Conservation (phyloP, 1,139 yeast genomes). For the Saccharomyces uvarum region DNA sequence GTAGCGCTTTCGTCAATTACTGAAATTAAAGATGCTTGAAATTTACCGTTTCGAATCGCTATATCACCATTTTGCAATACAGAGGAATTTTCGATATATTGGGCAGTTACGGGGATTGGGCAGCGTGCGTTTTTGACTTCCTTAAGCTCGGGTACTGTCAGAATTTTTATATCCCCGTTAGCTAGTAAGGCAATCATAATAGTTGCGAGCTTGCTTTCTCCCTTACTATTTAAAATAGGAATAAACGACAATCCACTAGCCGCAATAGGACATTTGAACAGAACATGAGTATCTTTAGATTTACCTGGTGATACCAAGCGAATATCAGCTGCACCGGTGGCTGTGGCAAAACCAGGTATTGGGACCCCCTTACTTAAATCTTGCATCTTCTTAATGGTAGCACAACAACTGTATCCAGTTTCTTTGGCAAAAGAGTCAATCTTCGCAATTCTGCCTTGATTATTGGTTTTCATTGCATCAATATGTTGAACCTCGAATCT, state of each 20-base stretch:
- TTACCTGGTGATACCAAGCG: constrained; percentile 57
- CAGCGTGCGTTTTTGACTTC: constrained; percentile 39
- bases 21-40: constrained; percentile 49
- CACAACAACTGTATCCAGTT: constrained; percentile 58
- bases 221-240: constrained; percentile 16
- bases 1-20: constrained; percentile 37
- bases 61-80: constrained; percentile 69
- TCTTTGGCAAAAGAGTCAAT: constrained; percentile 55
- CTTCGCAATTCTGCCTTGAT: constrained; percentile 42
- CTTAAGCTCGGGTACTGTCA: constrained; percentile 47
- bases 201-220: constrained; percentile 34
- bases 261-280: constrained; percentile 42
- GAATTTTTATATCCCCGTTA: constrained; percentile 37
- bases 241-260: constrained; percentile 52
- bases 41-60: constrained; percentile 48
- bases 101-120: constrained; percentile 37
- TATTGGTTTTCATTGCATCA: constrained; percentile 43
- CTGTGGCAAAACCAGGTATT: constrained; percentile 56
- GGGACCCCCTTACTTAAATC: constrained; percentile 57
- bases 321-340: constrained; percentile 54
- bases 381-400: constrained; percentile 52
- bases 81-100: constrained; percentile 37
- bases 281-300: constrained; percentile 52
- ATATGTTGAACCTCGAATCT: constrained; percentile 56
- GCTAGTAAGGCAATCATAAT: constrained; percentile 39